Evolutionary conservation across 2,329 filamentous ascomycete species (phyloP), one percentile per base, ranked within the genome.

Genomic region (Claviceps humidiphila): DNA sequence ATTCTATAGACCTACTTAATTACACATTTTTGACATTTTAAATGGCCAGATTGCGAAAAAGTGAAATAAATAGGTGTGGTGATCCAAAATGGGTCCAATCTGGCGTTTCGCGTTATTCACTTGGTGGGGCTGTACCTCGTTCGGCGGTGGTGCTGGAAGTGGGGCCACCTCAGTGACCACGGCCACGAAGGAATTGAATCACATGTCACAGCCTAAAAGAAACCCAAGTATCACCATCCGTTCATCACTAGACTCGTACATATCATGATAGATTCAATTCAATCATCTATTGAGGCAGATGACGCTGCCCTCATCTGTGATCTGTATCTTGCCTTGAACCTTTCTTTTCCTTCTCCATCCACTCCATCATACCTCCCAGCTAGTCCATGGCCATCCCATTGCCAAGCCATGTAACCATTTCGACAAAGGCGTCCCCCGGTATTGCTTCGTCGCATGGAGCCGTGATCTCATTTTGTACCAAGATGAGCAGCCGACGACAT

Each of bases 221-320:
- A 43, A 43, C 41, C 20, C 8, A 17, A 43, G 17, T 13, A 17
- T 43, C 41, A 13, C 17, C 30, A 34, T 34, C 30, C 30, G 22
- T 22, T 22, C 41, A 20, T 13, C 4, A 13, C 17, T 6, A 14
- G 22, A 22, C 41, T 13, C 20, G 11, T 43, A 43, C 40, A 34
- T 9, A 34, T 11, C 9, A 20, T 38, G 47, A 49, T 74, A 74
- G 72, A 74, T 76, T 77, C 74, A 73, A 74, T 59, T 61, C 9
- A 34, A 73, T 71, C 73, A 53, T 75, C 74, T 76, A 76, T 66
- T 61, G 53, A 58, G 41, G 47, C 47, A 53, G 42, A 40, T 22
- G 22, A 49, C 39, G 39, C 51, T 49, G 51, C 30, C 46, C 6
- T n/a, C 2, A 5, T 22, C 14, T 22, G 11, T 22, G 9, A 34